Evolutionary conservation across 2,329 filamentous ascomycete species (phyloP), one percentile per base, ranked within the genome.

Genomic region (Hymenoscyphus linearis): DNA sequence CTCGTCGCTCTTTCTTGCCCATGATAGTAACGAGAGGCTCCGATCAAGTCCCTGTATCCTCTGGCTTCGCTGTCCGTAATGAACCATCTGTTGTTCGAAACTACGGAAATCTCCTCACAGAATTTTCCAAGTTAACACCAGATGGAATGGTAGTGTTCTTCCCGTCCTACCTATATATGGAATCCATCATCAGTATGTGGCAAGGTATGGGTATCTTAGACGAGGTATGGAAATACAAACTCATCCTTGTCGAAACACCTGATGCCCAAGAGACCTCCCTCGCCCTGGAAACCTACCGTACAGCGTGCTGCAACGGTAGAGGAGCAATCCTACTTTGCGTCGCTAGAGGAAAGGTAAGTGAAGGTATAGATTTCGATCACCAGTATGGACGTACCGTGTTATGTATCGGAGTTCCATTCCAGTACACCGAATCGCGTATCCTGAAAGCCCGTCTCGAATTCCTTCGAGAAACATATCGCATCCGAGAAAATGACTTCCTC

Each of bases 131-230:
- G 74, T 87, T 98, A 66, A 99, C 95, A 0, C 96, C 95, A 0
- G 95, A 99, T 70, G 95, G 95, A 35, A 87, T 99, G 75, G 95
- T 99, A n/a, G 95, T 99, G 44, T 99, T 99, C 80, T 99, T 99
- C 74, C 96, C 95, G 0, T 96, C 92, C 0, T 99, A 99, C 70
- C 83, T 99, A 1, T 99, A 99, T 78, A 98, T 99, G 95, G 95
- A 99, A 74, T 95, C 89, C 58, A 98, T 98, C 73, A 97, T 99
- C 74, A 93, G 89, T 74, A 96, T 96, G 86, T 99, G 95, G 95
- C 95, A 99, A 75, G 92, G 91, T 60, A 98, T 98, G 93, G 92
- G 92, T 27, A 96, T 98, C 65, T 80, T 99, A 37, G 95, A 99
- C 76, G 90, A 95, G 73, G 92, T 99, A 35, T 99, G 95, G 95